Percentiles rank a stretch among this genome's conserved stretches.
Evolutionary conservation across 2,329 filamentous ascomycete genomes (phyloP).

Genomic region (Cercospora nicotianae): DNA sequence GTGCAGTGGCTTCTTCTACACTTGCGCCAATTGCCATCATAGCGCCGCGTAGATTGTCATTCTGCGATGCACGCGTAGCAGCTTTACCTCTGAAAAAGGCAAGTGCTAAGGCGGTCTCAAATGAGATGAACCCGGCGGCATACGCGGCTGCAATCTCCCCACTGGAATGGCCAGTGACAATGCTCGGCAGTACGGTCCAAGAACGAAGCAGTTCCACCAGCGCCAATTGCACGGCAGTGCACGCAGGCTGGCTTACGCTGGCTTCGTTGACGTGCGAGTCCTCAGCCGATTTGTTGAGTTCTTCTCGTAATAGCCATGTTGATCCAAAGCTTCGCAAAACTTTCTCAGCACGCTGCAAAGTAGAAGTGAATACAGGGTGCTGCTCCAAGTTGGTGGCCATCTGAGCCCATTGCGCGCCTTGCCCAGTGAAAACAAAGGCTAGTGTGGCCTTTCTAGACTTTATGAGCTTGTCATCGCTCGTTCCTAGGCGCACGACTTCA

Average conservation of each 20-base stretch:
- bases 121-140: conserved; percentile 30
- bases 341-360: neutral
- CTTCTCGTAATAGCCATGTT: conserved; percentile 8
- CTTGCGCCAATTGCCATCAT: conserved; percentile 19
- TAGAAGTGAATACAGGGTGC: neutral
- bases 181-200: conserved; percentile 8
- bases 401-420: conserved; percentile 21
- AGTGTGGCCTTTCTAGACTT: neutral
- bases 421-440: conserved; percentile 18
- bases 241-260: conserved; percentile 53
- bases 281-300: conserved; percentile 16
- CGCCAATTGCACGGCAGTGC: conserved; percentile 57
- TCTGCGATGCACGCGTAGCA: neutral
- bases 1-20: neutral
- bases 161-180: conserved; percentile 37
- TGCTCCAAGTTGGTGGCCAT: conserved; percentile 13
- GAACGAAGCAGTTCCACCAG: conserved; percentile 45
- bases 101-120: conserved; percentile 20
- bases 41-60: neutral
- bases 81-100: conserved; percentile 31
- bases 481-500: neutral
- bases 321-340: neutral
- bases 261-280: conserved; percentile 26
- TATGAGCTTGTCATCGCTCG: neutral
- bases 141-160: conserved; percentile 41